Evolutionary conservation across 495 filamentous ascomycete species (phyloP), one percentile per base, ranked within the genome.

Genomic region (Durotheca rogersii): DNA sequence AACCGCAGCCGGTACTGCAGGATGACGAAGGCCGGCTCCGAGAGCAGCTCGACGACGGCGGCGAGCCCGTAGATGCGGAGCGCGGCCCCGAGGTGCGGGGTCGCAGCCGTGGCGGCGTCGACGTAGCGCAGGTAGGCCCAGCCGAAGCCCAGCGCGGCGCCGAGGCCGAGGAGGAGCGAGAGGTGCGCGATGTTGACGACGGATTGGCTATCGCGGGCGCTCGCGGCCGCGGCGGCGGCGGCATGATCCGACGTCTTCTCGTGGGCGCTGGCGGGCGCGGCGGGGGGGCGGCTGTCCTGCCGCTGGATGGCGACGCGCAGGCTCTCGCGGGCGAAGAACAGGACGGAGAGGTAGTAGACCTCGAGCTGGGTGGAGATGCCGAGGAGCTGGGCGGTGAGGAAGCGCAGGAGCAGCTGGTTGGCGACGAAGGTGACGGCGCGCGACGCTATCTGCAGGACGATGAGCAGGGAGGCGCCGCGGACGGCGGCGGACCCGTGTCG

Each of bases 291-390:
- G 40, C 41, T 67, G 19, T 81, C 75, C 51, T 95, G 87, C 49
- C 92, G 79, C 66, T 96, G 91, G 27, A 95, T 78, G 2, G 90
- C 90, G 16, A 90, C 82, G 12, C 93, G 81, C 32, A 97, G 71
- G 44, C 85, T 88, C 69, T 99, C 93, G 21, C 93, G 77, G 0
- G 93, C 87, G 56, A 97, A 97, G 65, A 90, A 96, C 1, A 97
- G 74, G 7, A 94, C 83, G 1, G 88, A 85, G 20, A 91, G 84
- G 47, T 88, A 88, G 67, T 87, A 95, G 1, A 97, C 80, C 51
- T 99, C 93, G 3, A 97, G 79, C 64, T 95, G 94, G 2, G 89
- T 81, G 1, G 90, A 87, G 19, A 93, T 76, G 3, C 90, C 93
- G 1, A 97, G 77, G 0, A 90, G 74, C 32, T 85, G 78, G 0